Base-by-base conservation (phyloP, 345 rosid species). In the Toxicodendron radicans region DNA sequence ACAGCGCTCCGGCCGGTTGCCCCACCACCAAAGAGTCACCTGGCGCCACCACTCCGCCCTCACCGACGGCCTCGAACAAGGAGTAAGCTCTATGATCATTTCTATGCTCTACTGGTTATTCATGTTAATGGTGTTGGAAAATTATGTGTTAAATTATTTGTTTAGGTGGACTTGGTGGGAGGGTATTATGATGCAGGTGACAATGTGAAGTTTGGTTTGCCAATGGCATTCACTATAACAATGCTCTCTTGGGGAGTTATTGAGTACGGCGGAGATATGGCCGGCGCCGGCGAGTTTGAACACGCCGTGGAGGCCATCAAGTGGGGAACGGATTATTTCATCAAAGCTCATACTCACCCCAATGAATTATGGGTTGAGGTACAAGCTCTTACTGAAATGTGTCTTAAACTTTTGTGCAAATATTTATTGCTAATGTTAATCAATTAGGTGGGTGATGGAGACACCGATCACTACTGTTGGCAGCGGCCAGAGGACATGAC, bases 401-500 rank as follows among this genome's bases (percentile, higher is more conserved):
- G 30, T 27, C 30, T 27, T 27, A 27, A 27, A 27, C 0, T 0
- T 27, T 27, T 27, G 2, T 27, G 30, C 30, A 27, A 27, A 27
- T 27, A 27, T 27, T 35, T 35, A 35, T 35, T 6, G 38, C 38
- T 35, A 35, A 35, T 35, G 38, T 4, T 35, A 35, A 35, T 35
- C 3, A 35, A 3, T 35, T 35, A 89, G 91, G 98, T 94, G 49
- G 99, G 98, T 11, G 97, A 95, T 41, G 97, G 97, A 45, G 83
- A 85, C 53, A 90, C 95, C 12, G 99, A 95, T 54, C 99, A 95
- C 67, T 88, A 88, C 64, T 92, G 99, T 58, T 95, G 99, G 99
- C 98, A 95, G 79, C 83, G 97, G 68, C 97, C 97, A n/a, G 98
- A 95, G 80, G 99, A 95, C 84, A 95, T 92, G 99, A 88, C 92